Evolutionary conservation across 208 protist species (phyloP).

Genomic region (Wallacemonas sp.): DNA sequence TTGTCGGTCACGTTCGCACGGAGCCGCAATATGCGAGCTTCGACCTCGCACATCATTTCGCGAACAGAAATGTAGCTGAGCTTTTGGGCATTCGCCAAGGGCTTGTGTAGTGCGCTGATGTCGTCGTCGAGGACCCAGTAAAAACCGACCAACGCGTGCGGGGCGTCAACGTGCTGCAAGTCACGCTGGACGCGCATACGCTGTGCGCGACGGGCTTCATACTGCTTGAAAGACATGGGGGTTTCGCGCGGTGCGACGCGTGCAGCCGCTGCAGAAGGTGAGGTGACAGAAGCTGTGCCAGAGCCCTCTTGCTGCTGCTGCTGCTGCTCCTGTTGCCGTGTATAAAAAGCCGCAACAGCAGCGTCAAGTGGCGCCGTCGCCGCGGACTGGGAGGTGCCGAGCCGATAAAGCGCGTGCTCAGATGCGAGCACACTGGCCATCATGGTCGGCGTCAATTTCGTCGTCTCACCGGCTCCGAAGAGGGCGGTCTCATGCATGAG

Average conservation of each 20-base stretch:
- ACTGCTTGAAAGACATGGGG: neutral
- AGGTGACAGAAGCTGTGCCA: too few species aligned
- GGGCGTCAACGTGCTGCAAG: conserved; percentile 9
- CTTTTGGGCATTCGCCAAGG: conserved; percentile 12
- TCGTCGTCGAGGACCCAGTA: conserved; percentile 93
- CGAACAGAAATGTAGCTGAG: conserved; percentile 40
- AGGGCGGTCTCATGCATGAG: neutral
- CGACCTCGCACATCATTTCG: conserved; percentile 56
- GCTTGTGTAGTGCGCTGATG: conserved; percentile 62
- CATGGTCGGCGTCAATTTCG: conserved; percentile 4
- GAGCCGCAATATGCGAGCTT: conserved; percentile 42
- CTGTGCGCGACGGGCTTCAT: conserved; percentile 4
- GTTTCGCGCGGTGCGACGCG: neutral
- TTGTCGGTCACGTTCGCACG: too few species aligned
- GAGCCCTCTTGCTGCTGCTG: conserved; percentile 12
- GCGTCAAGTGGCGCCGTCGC: conserved; percentile 13
- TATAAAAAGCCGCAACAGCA: conserved; percentile 23
- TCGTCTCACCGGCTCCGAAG: neutral
- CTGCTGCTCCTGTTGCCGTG: conserved; percentile 19
- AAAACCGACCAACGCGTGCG: conserved; percentile 51
- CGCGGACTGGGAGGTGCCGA: conserved; percentile 4
- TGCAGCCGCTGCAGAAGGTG: too few species aligned
- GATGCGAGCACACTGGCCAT: conserved; percentile 6
- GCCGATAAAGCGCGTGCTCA: neutral
- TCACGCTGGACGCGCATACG: neutral